Percentiles rank a stretch among this genome's conserved stretches.
phyloP scores from a whole-genome alignment of 345 rosid species.

The Gossypium herbaceum region DNA sequence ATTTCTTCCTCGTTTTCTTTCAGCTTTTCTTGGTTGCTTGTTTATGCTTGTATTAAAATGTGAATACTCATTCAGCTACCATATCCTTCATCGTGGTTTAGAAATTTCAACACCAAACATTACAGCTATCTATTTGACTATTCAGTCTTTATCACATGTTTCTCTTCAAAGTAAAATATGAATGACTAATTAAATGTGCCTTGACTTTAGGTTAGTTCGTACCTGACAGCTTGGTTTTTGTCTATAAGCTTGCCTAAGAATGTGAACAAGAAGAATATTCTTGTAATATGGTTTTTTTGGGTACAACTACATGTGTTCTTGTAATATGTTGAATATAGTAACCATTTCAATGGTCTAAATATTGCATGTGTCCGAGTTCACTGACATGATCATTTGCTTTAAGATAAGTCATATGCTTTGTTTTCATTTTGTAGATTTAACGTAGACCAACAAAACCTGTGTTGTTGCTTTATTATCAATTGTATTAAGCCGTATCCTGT shows the following conservation, averaged over 20 bases:
- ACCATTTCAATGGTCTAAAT: background rate
- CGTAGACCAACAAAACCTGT: conserved; percentile 5
- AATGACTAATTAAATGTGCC: background rate
- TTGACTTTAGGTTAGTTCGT: background rate
- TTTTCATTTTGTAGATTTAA: background rate
- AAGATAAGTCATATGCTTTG: background rate
- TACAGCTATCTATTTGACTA: background rate
- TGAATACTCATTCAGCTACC: background rate
- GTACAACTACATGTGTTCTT: background rate
- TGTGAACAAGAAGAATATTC: background rate
- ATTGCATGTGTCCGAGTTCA: background rate
- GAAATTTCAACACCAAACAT: background rate
- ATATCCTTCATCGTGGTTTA: background rate
- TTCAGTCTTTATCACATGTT: background rate
- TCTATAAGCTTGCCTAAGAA: background rate
- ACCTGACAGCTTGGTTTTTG: background rate
- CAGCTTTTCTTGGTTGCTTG: background rate
- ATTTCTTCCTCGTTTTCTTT: background rate
- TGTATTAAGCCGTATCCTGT: background rate
- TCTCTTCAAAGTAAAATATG: background rate
- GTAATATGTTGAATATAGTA: background rate
- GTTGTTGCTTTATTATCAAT: background rate
- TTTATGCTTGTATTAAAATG: background rate
- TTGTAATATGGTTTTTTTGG: background rate
- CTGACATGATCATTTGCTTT: background rate